Evolutionary conservation across 2,329 filamentous ascomycete species (phyloP), one percentile per base, ranked within the genome.

Genomic region (Ophidiomyces ophidiicola): DNA sequence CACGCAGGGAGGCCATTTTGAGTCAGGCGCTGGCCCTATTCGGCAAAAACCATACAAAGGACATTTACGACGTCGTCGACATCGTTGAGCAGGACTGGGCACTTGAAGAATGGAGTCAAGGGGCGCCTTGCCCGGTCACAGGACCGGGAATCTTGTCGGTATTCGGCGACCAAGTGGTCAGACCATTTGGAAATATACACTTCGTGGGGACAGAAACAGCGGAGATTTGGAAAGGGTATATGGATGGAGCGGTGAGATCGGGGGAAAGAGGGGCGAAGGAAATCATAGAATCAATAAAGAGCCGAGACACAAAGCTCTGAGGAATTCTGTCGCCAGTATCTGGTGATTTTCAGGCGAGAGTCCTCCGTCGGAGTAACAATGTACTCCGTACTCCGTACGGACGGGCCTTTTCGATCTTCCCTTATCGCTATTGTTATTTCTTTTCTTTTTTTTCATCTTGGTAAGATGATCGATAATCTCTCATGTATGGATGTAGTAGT

Each of bases 121-220:
- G 64, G 4, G 58, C 61, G 31, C 58, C 64, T 4, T 61, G 57
- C 32, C 49, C 62, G 1, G 43, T 53, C 2, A 51, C 60, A 19
- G 39, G 49, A 0, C 63, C 60, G 0, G 62, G 62, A 1, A 50
- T 63, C 6, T 44, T 64, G 6, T 56, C 54, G 6, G 48, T 45
- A 0, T 29, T 32, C 5, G 49, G 55, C 4, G 47, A 57, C 7
- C 48, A 48, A 4, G 40, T 66, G 11, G 47, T 56, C 12, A 48
- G 55, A 18, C 48, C 57, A 0, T 52, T 57, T 42, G 55, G 60
- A 58, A 32, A 66, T 36, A 17, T 72, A 4, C 64, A 72, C 49
- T 75, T 73, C 48, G 68, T 66, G 2, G 71, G 71, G 0, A 72
- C 71, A 0, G 72, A 75, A 56, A 69, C 64, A 5, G 60, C 64